Evolutionary conservation across 768 basidiomycete species (phyloP), one percentile per base, ranked within the genome.

Genomic region (Mycena olivaceomarginata): DNA sequence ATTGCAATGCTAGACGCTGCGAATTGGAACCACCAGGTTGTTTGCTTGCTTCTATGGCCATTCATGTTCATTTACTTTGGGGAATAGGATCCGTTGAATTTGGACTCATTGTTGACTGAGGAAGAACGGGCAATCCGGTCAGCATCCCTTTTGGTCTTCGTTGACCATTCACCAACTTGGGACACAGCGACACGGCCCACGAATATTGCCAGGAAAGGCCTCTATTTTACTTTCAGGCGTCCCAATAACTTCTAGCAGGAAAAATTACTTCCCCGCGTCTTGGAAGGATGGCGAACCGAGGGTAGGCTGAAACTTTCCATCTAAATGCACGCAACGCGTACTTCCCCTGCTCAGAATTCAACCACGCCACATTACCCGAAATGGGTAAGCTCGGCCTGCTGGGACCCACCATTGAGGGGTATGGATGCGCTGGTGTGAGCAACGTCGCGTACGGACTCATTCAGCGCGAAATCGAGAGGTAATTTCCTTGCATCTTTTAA

Each of bases 381-480:
- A 98, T 99, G 98, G 98, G 98, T 6, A 91, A 93, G 76, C 88
- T 99, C 5, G 98, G 98, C 2, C 86, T 99, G 16, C 89, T 99
- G 1, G 98, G 98, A 0, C 94, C 98, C 2, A 99, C 98, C 0
- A 99, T 99, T 78, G 84, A 94, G 74, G 98, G 97, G 0, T 98
- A 98, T 79, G 97, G 96, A 31, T 99, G 98, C 82, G 98, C 98
- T 0, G 98, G 98, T 25, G 94, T 92, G 20, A 95, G 94, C 80
- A 94, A 93, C 80, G 97, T 99, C 13, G 95, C 98, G 1, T 99
- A 99, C 79, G 98, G 98, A 7, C 89, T 99, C 39, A 95, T 99
- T 81, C 96, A 97, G 5, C 90, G 98, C 53, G 98, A 99, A 84
- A 94, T 99, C 5, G 98, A 99, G 86, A 90, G 96, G 97, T 95